Percentiles rank a stretch among this genome's conserved stretches.
These are phyloP conservation scores for Pseudotsuga menziesii DNA, from an alignment of 75 land plant species.

Conservation along the genomic window DNA sequence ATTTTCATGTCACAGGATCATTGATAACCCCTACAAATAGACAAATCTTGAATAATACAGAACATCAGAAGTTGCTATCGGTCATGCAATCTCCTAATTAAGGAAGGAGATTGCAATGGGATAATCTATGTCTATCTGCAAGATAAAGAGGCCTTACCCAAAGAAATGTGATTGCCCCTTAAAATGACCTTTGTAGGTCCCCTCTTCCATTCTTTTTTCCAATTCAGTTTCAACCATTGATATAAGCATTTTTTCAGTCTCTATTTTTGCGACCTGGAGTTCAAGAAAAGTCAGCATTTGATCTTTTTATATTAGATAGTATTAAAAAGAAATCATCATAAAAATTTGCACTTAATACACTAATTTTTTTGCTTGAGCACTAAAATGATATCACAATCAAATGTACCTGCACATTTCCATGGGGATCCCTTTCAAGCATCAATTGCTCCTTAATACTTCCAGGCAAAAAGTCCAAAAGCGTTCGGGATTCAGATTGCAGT, in stretches of 20 bases:
- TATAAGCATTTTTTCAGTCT: slow-evolving; percentile 97
- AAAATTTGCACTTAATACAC: neutral
- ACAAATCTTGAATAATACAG: neutral
- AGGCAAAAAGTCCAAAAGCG: slow-evolving; percentile 83
- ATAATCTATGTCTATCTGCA: neutral
- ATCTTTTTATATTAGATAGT: neutral
- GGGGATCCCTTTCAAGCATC: slow-evolving; percentile 94
- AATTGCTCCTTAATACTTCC: slow-evolving; percentile 83
- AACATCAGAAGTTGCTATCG: neutral
- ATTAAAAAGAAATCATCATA: neutral
- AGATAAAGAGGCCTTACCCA: slow-evolving; percentile 41
- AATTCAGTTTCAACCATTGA: slow-evolving; percentile 95
- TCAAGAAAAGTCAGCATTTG: neutral
- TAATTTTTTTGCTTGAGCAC: neutral
- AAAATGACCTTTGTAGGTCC: slow-evolving; percentile 56
- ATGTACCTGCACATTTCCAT: slow-evolving; percentile 93
- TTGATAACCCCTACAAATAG: neutral
- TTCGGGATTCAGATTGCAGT: slow-evolving; percentile 45
- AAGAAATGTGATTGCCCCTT: slow-evolving; percentile 97
- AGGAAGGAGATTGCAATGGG: neutral
- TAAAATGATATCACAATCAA: neutral
- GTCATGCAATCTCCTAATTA: neutral
- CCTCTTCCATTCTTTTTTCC: slow-evolving; percentile 57
- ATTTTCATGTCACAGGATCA: neutral
- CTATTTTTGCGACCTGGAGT: slow-evolving; percentile 86